These are phyloP conservation scores for Monosporascus sp. DNA, from an alignment of 2,329 filamentous ascomycete genomes.

Conservation along the genomic window DNA sequence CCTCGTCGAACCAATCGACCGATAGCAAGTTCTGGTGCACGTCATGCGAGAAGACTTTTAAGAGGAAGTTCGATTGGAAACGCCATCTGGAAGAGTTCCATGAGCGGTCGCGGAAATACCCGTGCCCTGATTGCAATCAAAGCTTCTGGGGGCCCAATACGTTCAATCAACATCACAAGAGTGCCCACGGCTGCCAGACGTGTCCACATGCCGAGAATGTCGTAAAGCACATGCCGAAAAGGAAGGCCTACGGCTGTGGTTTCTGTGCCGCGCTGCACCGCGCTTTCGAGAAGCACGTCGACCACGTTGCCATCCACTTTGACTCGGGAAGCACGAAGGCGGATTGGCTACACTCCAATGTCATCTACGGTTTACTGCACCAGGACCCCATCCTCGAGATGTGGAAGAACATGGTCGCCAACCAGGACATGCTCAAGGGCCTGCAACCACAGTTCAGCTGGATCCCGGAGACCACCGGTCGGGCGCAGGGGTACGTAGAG, in stretches of 20 bases:
- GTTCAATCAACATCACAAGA: constrained; percentile 63
- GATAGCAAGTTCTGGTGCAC: constrained; percentile 34
- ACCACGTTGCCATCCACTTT: constrained; percentile 64
- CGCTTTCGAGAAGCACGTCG: constrained; percentile 60
- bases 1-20: constrained; percentile 13
- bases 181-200: constrained; percentile 58
- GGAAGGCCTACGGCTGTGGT: constrained; percentile 63
- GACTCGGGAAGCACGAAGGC: constrained; percentile 56
- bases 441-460: constrained; percentile 56
- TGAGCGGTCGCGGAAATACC: constrained; percentile 62
- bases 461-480: constrained; percentile 51
- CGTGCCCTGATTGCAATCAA: constrained; percentile 62
- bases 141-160: constrained; percentile 64
- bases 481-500: constrained; percentile 53
- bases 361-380: constrained; percentile 62
- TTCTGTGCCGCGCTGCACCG: constrained; percentile 60
- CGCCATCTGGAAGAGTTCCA: constrained; percentile 65
- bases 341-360: constrained; percentile 65
- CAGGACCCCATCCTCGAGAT: constrained; percentile 56
- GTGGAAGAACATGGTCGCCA: constrained; percentile 52
- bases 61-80: constrained; percentile 65
- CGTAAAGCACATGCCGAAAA: constrained; percentile 56
- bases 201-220: constrained; percentile 61
- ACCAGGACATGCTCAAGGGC: constrained; percentile 37
- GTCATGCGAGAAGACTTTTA: constrained; percentile 57